A percentile compares a stretch with the other conserved stretches of the same genome.
These are phyloP conservation scores for Ochetophila trinervis DNA, from an alignment of 306 rosid genomes.

Conservation along the genomic window DNA sequence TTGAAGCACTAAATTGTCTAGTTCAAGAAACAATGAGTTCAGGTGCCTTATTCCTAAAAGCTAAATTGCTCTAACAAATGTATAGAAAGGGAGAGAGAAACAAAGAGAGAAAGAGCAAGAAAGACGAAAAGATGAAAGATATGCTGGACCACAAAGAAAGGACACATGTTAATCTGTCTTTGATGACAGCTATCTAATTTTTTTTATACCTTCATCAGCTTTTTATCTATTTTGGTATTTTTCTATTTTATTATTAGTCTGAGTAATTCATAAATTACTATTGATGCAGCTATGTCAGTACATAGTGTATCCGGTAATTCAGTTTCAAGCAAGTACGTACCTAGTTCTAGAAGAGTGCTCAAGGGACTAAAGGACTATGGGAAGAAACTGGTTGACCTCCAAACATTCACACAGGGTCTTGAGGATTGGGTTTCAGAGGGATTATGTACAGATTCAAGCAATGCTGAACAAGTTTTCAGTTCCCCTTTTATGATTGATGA, in stretches of 20 bases:
- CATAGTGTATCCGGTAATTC: conserved; percentile 58
- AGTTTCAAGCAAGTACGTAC: conserved; percentile 49
- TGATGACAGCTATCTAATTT: background rate
- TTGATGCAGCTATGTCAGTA: conserved; percentile 59
- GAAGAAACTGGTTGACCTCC: conserved; percentile 63
- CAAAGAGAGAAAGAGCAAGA: no score
- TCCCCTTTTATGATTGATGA: conserved; percentile 70
- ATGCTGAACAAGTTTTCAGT: conserved; percentile 45
- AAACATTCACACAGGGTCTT: conserved; percentile 53
- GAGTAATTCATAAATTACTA: conserved; percentile 22
- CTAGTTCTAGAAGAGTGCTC: conserved; percentile 60
- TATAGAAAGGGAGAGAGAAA: no score
- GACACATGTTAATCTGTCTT: no score
- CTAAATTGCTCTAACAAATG: no score
- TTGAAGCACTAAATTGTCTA: no score
- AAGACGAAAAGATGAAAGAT: no score
- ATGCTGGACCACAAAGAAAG: no score
- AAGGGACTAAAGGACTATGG: conserved; percentile 74
- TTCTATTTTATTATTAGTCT: background rate
- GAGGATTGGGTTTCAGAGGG: conserved; percentile 78
- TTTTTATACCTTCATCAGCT: no score
- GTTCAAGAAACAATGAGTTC: no score
- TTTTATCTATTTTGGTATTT: background rate
- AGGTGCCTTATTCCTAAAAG: no score
- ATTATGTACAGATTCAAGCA: conserved; percentile 42